A percentile compares a stretch with the other conserved stretches of the same genome.
phyloP scores from a whole-genome alignment of 148 eudicot genomes.

The Heliosperma pusillum region DNA sequence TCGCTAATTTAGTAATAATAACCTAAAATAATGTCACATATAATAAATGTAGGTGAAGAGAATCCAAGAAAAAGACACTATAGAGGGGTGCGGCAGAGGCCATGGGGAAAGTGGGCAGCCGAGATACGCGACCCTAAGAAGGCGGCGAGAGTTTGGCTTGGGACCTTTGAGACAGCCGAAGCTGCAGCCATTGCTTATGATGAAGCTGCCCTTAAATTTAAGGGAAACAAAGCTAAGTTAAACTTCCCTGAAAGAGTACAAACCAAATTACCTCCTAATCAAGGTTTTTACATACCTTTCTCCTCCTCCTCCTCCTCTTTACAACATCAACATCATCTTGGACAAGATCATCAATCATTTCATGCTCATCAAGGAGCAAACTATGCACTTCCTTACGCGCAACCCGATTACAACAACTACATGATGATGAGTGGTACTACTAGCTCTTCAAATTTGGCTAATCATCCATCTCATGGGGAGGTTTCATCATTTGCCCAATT shows the following conservation, averaged over 20 bases:
- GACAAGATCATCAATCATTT: neutral
- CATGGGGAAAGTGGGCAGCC: slow-evolving; percentile 56
- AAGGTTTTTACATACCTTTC: slow-evolving; percentile 13
- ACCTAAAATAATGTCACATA: no score
- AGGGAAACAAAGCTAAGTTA: slow-evolving; percentile 40
- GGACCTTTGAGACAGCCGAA: slow-evolving; percentile 47
- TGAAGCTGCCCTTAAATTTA: slow-evolving; percentile 40
- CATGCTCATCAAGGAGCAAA: slow-evolving; percentile 11
- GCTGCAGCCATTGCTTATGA: slow-evolving; percentile 52
- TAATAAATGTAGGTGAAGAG: slow-evolving; percentile 10
- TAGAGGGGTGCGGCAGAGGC: slow-evolving; percentile 35
- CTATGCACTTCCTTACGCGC: slow-evolving; percentile 10
- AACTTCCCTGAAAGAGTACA: slow-evolving; percentile 14
- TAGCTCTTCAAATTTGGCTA: neutral
- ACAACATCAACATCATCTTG: neutral
- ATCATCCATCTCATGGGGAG: neutral
- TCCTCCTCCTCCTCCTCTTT: neutral
- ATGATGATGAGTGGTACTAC: neutral
- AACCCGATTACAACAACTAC: neutral
- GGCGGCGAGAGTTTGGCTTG: slow-evolving; percentile 44
- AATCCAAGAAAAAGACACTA: slow-evolving; percentile 22
- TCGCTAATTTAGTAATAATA: no score
- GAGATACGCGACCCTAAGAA: slow-evolving; percentile 58
- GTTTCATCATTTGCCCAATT: slow-evolving; percentile 8
- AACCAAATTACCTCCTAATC: neutral